Evolutionary conservation across 2,329 filamentous ascomycete genomes (phyloP), one percentile per base, ranked within the genome.

Genomic region (Talaromyces amestolkiae): DNA sequence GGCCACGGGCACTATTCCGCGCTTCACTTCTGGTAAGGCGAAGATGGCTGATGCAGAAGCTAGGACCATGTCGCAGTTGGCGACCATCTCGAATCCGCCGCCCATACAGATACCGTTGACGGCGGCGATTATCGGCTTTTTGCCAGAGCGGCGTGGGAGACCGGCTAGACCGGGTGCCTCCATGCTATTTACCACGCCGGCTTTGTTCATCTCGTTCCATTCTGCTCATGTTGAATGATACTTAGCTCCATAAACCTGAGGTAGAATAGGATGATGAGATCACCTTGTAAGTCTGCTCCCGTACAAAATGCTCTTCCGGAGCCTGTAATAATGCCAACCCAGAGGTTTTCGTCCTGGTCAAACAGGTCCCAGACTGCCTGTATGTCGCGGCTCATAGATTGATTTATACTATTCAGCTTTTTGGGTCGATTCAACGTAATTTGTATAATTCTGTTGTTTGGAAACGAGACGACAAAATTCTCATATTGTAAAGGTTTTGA

Each of bases 81-180:
- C 80, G 13, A 87, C 83, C 79, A 93, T 91, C 80, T 94, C 91
- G 77, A 91, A 88, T 1, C 90, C 91, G 62, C 91, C 91, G 41
- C 91, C 91, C 54, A 91, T 83, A 65, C 89, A 91, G 19, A 90
- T 80, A 7, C 91, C 91, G 72, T 93, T 91, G 22, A 93, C 89
- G 0, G 91, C 91, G 1, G 88, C 89, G 33, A 94, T 84, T 64
- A 94, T 83, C 6, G 91, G 91, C 72, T 94, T 94, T 76, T 86
- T 87, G 58, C 90, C 90, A 5, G 78, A 75, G 31, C 90, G 83
- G 68, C 90, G 87, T 63, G 85, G 87, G 37, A 93, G 77, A 2
- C 62, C 62, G 10, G 49, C 63, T 35, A 67, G 45, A 3, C 45
- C 65, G 8, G 58, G 65, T 80, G 73, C 70, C 75, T 77, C 31